Evolutionary conservation across 306 rosid species (phyloP), one percentile per base, ranked within the genome.

Genomic region (Argentina anserina): DNA sequence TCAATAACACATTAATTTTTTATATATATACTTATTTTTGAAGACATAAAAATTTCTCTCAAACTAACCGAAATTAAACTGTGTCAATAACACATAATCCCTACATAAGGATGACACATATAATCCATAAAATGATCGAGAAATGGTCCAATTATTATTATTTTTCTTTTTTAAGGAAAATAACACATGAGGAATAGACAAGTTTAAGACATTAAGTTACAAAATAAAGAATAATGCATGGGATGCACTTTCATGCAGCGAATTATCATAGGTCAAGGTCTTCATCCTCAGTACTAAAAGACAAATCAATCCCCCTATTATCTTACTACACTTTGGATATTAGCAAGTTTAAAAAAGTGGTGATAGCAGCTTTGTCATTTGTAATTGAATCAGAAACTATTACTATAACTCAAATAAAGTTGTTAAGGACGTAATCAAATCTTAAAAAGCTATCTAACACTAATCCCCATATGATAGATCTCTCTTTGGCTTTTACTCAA

Each of bases 161-260:
- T n/a, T n/a, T n/a, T n/a, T n/a, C n/a, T n/a, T n/a, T n/a, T n/a
- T n/a, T n/a, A n/a, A n/a, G n/a, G n/a, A n/a, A n/a, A n/a, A n/a
- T n/a, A n/a, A 20, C 18, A 12, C 50, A 45, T 14, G 50, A 46
- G n/a, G n/a, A 47, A 15, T 50, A 20, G 12, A 49, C 3, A n/a
- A 33, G 67, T 42, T 66, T 28, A 66, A n/a, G n/a, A 37, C 11
- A n/a, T 37, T 0, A 20, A 21, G 5, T 46, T 65, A 3, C 0
- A 49, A 41, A 41, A n/a, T n/a, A n/a, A n/a, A n/a, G 3, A 13
- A 14, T 12, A 49, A 49, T 49, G 63, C 52, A 70, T 70, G 74
- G 63, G 49, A 7, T 23, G 74, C 65, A 53, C 64, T 70, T 37
- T 17, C 39, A 70, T 70, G 75, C 75, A 39, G 34, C 75, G 1